These are phyloP conservation scores for Castanopsis chinensis DNA, from an alignment of 306 rosid species.

Conservation along the genomic window DNA sequence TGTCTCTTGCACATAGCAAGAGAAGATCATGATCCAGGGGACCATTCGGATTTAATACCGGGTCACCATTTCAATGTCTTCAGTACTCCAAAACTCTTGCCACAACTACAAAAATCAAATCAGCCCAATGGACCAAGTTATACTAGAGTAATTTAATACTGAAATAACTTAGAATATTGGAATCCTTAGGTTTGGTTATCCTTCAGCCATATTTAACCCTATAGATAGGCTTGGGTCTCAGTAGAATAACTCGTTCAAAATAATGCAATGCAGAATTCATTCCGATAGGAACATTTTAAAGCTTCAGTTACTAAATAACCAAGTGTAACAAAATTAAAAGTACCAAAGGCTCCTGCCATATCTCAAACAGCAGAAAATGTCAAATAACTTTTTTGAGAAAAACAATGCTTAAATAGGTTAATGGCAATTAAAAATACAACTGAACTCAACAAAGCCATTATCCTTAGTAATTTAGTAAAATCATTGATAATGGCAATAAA, in stretches of 20 bases:
- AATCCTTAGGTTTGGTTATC: background rate
- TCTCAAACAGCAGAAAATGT: background rate
- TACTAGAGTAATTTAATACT: background rate
- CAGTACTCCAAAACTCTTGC: conserved; percentile 99
- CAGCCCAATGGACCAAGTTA: conserved; percentile 24
- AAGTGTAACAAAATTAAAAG: background rate
- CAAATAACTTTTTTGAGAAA: background rate
- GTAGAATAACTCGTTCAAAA: background rate
- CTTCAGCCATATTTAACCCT: background rate
- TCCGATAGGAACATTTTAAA: background rate
- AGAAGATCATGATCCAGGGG: conserved; percentile 93
- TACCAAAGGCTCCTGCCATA: background rate
- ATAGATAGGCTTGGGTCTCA: no score
- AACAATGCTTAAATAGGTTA: background rate
- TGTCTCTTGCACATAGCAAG: conserved; percentile 89
- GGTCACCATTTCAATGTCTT: conserved; percentile 79
- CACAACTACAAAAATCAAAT: conserved; percentile 63
- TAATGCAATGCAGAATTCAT: background rate
- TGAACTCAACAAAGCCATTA: background rate
- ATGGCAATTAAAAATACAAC: background rate
- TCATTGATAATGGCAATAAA: background rate
- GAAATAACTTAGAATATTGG: background rate
- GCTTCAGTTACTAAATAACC: background rate
- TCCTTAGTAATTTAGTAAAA: background rate
- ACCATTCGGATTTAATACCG: conserved; percentile 82